These are phyloP conservation scores for Apiotrichum brassicae DNA, from an alignment of 1,284 basidiomycete species.

Conservation along the genomic window DNA sequence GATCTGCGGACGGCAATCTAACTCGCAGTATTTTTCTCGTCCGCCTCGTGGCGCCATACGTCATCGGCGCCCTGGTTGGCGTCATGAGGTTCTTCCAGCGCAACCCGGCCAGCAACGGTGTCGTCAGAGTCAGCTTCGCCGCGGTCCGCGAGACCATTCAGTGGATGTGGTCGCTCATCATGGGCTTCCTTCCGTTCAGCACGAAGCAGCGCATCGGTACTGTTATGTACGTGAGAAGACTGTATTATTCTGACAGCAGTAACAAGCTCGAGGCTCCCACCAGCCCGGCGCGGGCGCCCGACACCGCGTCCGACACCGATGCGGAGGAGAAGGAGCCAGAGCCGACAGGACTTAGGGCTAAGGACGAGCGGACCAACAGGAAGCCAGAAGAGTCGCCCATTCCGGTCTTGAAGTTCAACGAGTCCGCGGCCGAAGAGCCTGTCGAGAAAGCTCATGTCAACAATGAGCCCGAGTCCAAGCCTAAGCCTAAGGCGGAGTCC, in stretches of 20 bases:
- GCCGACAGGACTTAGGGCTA: no score
- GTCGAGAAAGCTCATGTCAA: background rate
- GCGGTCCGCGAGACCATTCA: conserved; percentile 19
- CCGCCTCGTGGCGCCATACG: conserved; percentile 12
- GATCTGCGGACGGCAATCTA: background rate
- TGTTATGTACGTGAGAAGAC: background rate
- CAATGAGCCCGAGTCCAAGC: background rate
- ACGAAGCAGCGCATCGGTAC: background rate
- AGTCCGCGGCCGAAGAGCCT: background rate
- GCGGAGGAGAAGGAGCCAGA: background rate
- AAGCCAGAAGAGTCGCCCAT: background rate
- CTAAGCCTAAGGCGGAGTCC: background rate
- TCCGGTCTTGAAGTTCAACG: no score
- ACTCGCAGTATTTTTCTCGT: conserved; percentile 7
- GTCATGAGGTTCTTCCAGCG: conserved; percentile 26
- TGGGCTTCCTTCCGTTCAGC: background rate
- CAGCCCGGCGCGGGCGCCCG: no score
- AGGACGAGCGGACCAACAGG: background rate
- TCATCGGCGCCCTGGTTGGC: conserved; percentile 20
- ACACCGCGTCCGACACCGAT: background rate
- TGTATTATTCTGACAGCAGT: background rate
- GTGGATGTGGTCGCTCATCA: background rate
- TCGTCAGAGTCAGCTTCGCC: conserved; percentile 15
- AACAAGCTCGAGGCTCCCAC: background rate
- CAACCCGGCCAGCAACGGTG: conserved; percentile 24